Percentiles rank a stretch among this genome's conserved stretches.
phyloP scores from a whole-genome alignment of 2,329 filamentous ascomycete genomes.

The Monosporascus ibericus region DNA sequence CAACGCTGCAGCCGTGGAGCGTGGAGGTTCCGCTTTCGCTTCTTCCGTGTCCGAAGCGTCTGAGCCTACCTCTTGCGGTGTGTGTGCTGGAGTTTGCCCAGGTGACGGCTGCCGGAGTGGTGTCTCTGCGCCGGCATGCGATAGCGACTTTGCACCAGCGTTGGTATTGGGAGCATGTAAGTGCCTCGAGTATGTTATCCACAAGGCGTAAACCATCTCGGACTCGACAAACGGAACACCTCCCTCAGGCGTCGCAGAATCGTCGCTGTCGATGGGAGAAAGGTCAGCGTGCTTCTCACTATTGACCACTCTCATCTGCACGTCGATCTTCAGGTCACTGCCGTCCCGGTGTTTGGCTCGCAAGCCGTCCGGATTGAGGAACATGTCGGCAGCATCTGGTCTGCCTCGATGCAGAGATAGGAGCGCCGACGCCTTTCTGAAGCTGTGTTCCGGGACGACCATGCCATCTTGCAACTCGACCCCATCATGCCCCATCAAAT shows the following conservation, averaged over 20 bases:
- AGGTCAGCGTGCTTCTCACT: conserved; percentile 61
- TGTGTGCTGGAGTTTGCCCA: conserved; percentile 59
- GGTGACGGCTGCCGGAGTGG: conserved; percentile 75
- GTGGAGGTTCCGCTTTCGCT: conserved; percentile 28
- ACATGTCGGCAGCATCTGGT: conserved; percentile 69
- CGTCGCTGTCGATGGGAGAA: conserved; percentile 23
- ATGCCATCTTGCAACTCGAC: conserved; percentile 85
- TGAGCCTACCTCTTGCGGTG: conserved; percentile 50
- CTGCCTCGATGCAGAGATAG: conserved; percentile 78
- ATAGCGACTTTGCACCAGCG: conserved; percentile 56
- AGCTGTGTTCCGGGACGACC: conserved; percentile 92
- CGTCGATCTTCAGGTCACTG: conserved; percentile 84
- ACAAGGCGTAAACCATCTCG: conserved; percentile 88
- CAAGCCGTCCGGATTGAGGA: conserved; percentile 78
- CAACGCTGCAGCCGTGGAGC: conserved; percentile 40
- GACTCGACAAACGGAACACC: conserved; percentile 47
- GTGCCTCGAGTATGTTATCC: conserved; percentile 94
- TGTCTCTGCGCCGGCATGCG: conserved; percentile 59
- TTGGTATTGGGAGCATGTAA: conserved; percentile 67
- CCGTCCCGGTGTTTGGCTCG: conserved; percentile 85
- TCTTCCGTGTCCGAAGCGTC: conserved; percentile 51
- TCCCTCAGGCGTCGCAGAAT: conserved; percentile 29
- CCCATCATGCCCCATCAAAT: conserved; percentile 81
- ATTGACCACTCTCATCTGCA: conserved; percentile 94
- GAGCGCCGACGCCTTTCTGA: conserved; percentile 80